Conservation (phyloP, 2,329 filamentous ascomycete species). For the Microdochium bolleyi region DNA sequence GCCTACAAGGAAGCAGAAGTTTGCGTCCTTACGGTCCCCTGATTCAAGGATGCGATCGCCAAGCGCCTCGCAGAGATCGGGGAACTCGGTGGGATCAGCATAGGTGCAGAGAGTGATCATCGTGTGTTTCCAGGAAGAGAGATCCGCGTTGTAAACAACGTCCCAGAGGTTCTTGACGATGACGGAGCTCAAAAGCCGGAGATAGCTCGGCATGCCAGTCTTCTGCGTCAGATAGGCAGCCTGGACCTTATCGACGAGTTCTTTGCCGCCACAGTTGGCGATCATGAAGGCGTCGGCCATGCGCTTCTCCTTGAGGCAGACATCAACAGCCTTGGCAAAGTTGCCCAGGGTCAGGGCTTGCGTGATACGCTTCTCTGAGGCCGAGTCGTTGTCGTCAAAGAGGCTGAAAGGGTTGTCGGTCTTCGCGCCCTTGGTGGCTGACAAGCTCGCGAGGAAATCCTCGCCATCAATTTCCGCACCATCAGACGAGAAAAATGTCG, state of each 20-base stretch:
- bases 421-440: conserved; percentile 83
- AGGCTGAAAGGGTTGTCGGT: conserved; percentile 93
- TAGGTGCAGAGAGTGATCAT: conserved; percentile 96
- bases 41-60: conserved; percentile 82
- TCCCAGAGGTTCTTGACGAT: conserved; percentile 98
- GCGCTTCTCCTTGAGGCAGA: conserved; percentile 81
- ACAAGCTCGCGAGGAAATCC: conserved; percentile 77
- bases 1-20: conserved; percentile 92
- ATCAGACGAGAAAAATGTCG: conserved; percentile 70
- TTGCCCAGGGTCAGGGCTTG: conserved; percentile 81
- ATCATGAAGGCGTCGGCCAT: conserved; percentile 97
- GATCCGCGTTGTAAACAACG: conserved; percentile 89
- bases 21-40: conserved; percentile 78
- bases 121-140: conserved; percentile 92
- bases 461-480: conserved; percentile 61
- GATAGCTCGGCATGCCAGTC: conserved; percentile 77
- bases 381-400: conserved; percentile 73
- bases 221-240: conserved; percentile 82
- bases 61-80: conserved; percentile 88
- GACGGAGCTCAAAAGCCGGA: conserved; percentile 83
- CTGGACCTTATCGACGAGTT: conserved; percentile 90
- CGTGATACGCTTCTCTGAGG: conserved; percentile 80
- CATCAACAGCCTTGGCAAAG: conserved; percentile 82
- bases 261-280: conserved; percentile 90
- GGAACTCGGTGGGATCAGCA: conserved; percentile 82